Conservation (phyloP, 306 rosid species). For the Ormosia emarginata region DNA sequence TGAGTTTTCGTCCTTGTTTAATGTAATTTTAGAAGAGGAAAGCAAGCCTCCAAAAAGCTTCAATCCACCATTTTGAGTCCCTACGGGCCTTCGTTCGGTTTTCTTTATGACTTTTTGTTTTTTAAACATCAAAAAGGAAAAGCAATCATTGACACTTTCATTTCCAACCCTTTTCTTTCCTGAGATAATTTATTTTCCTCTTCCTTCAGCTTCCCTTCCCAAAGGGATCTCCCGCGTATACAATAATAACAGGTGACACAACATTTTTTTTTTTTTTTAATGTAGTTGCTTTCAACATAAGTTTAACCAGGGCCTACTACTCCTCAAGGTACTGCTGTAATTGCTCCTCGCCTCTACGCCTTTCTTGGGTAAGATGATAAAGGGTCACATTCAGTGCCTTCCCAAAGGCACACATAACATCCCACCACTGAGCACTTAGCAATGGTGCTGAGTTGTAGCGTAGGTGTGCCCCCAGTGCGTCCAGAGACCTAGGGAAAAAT, state of each 20-base stretch:
- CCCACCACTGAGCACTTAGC: slow-evolving; percentile 12
- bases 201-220: not conserved
- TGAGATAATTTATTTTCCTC: slow-evolving; percentile 9
- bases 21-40: slow-evolving; percentile 4
- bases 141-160: not conserved
- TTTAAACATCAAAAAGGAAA: slow-evolving; percentile 6
- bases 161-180: not conserved
- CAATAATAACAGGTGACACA: not conserved
- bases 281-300: slow-evolving; percentile 11
- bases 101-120: not conserved
- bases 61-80: not conserved
- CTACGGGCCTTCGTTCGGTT: not conserved
- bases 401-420: slow-evolving; percentile 16
- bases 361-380: slow-evolving; percentile 13
- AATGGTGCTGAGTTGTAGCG: slow-evolving; percentile 34
- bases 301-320: slow-evolving; percentile 25
- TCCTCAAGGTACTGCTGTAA: slow-evolving; percentile 3
- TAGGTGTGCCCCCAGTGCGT: not conserved
- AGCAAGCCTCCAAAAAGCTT: not conserved
- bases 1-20: not conserved
- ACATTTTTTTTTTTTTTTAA: not conserved
- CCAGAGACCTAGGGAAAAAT: not conserved
- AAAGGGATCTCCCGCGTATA: not conserved
- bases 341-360: not conserved
- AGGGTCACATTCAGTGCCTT: slow-evolving; percentile 22